These are phyloP conservation scores for Lentinula sp. DNA, from an alignment of 768 basidiomycete species.

Conservation along the genomic window DNA sequence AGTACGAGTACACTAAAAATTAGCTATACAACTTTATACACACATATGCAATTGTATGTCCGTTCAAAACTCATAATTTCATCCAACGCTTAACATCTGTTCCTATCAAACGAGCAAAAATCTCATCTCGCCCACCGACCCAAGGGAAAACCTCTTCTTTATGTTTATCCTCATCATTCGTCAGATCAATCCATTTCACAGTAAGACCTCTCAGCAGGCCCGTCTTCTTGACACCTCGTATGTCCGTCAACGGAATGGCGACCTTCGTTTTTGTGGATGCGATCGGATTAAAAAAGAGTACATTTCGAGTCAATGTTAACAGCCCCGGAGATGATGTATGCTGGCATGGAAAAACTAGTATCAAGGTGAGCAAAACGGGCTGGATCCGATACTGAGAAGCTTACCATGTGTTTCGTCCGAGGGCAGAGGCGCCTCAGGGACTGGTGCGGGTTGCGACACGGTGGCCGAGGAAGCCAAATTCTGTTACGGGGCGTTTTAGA, in stretches of 20 bases:
- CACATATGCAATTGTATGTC: neutral
- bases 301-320: slow-evolving; percentile 46
- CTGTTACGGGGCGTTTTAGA: too few species aligned
- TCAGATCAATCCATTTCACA: slow-evolving; percentile 33
- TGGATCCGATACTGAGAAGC: slow-evolving; percentile 3
- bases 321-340: slow-evolving; percentile 48
- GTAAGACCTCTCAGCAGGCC: slow-evolving; percentile 47
- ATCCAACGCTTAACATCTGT: slow-evolving; percentile 43
- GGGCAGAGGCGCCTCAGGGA: slow-evolving; percentile 13
- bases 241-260: slow-evolving; percentile 34
- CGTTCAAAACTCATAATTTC: slow-evolving; percentile 25
- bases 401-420: slow-evolving; percentile 27
- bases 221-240: slow-evolving; percentile 54
- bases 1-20: too few species aligned
- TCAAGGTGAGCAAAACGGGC: neutral
- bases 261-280: slow-evolving; percentile 38
- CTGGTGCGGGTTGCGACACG: slow-evolving; percentile 10
- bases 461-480: slow-evolving; percentile 7
- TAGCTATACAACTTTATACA: neutral
- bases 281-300: slow-evolving; percentile 51
- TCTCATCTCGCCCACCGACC: slow-evolving; percentile 57
- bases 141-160: slow-evolving; percentile 52
- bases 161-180: slow-evolving; percentile 20
- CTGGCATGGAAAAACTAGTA: slow-evolving; percentile 56
- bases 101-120: slow-evolving; percentile 60